These are phyloP conservation scores for Solanum ossicruentum DNA, from an alignment of 257 asterid genomes.

Conservation along the genomic window DNA sequence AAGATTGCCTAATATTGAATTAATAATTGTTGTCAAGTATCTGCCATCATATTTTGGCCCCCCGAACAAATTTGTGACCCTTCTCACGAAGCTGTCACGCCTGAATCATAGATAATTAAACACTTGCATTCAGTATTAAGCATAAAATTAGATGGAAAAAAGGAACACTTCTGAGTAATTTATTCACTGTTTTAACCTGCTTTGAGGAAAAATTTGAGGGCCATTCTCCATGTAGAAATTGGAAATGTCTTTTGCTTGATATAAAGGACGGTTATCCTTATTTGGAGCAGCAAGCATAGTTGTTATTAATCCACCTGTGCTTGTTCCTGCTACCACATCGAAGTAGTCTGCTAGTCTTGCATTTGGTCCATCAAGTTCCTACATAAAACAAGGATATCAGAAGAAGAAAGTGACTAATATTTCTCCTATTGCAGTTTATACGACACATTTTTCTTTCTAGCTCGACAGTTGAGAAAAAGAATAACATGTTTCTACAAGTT, in stretches of 20 bases:
- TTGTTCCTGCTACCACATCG: constrained; percentile 68
- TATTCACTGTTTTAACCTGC: constrained; percentile 6
- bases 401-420: background rate
- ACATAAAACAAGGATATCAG: background rate
- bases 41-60: constrained; percentile 56
- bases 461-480: background rate
- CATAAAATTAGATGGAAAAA: background rate
- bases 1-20: constrained; percentile 18
- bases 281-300: constrained; percentile 63
- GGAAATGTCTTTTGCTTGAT: constrained; percentile 40
- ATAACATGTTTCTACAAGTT: background rate
- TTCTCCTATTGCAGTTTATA: background rate
- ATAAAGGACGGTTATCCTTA: constrained; percentile 38
- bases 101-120: background rate
- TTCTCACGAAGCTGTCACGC: constrained; percentile 17
- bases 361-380: constrained; percentile 59
- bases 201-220: constrained; percentile 44
- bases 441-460: background rate
- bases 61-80: constrained; percentile 24
- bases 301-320: constrained; percentile 61
- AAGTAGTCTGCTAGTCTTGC: constrained; percentile 76
- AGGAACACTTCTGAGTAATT: background rate
- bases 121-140: background rate
- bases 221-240: constrained; percentile 44
- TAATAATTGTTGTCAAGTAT: constrained; percentile 19